Conservation (phyloP, 371 early-diverging fungal species). For the Syncephalastrum racemosum region DNA sequence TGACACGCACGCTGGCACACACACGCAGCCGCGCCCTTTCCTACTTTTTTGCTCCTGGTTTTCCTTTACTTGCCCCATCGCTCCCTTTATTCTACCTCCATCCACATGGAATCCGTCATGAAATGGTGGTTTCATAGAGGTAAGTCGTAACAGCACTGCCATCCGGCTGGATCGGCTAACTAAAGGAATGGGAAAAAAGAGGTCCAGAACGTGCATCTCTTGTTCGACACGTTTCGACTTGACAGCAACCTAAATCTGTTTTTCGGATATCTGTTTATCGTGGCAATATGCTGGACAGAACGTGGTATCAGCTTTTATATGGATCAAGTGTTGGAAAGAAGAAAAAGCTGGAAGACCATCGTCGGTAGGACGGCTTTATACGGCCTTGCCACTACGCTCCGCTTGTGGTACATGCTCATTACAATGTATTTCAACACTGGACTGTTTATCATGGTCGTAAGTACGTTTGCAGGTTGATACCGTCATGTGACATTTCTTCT, state of each 20-base stretch:
- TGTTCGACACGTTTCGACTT: slow-evolving; percentile 29
- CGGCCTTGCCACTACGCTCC: slow-evolving; percentile 27
- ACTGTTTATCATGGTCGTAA: slow-evolving; percentile 32
- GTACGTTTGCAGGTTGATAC: too few relatives aligned
- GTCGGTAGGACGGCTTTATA: slow-evolving; percentile 20
- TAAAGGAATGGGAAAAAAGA: slow-evolving; percentile 14
- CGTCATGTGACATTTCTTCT: background rate
- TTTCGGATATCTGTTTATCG: slow-evolving; percentile 26
- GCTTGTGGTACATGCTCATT: slow-evolving; percentile 38
- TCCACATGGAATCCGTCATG: slow-evolving; percentile 6
- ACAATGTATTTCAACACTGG: slow-evolving; percentile 42
- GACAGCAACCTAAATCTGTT: slow-evolving; percentile 15
- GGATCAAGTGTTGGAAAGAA: slow-evolving; percentile 12
- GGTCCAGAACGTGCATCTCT: slow-evolving; percentile 24
- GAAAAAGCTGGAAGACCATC: slow-evolving; percentile 4
- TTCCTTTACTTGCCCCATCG: slow-evolving; percentile 3
- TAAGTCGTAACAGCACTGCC: slow-evolving; percentile 3
- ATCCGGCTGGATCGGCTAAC: background rate
- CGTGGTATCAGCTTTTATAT: slow-evolving; percentile 23
- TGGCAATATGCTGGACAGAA: slow-evolving; percentile 30
- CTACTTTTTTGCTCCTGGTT: background rate
- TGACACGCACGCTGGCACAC: background rate
- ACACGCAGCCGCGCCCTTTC: background rate
- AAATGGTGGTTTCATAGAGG: slow-evolving; percentile 36
- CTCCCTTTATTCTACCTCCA: slow-evolving; percentile 4